phyloP scores from a whole-genome alignment of 2,329 filamentous ascomycete genomes.

The Trichoderma citrinoviride region DNA sequence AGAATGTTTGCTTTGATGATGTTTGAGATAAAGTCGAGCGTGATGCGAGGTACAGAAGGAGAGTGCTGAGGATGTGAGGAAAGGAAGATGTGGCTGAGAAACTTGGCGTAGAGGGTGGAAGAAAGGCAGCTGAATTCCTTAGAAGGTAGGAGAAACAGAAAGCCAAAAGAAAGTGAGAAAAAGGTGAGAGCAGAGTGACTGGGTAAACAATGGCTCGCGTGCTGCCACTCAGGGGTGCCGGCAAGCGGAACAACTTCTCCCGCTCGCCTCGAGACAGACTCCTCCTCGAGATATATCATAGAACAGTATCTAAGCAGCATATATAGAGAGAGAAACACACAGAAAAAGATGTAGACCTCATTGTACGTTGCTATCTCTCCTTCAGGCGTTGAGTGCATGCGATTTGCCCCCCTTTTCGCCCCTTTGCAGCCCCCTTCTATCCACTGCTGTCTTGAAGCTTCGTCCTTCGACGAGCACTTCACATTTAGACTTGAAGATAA shows the following conservation, averaged over 20 bases:
- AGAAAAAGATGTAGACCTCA: no score
- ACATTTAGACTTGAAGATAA: not conserved
- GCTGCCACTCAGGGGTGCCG: not conserved
- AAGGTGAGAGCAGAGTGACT: not conserved
- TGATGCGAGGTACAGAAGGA: not conserved
- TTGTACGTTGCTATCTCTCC: no score
- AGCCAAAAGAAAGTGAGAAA: not conserved
- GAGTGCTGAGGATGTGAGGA: not conserved
- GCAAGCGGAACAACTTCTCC: not conserved
- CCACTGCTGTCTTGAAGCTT: no score
- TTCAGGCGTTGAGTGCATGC: no score
- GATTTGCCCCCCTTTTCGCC: no score
- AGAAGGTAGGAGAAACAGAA: no score
- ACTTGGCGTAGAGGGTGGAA: not conserved
- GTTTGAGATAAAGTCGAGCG: not conserved
- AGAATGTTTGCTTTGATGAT: not conserved
- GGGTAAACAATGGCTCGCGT: not conserved
- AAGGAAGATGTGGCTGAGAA: not conserved
- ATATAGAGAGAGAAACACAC: not conserved
- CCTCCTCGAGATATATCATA: not conserved
- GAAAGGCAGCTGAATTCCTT: not conserved
- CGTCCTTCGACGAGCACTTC: not conserved
- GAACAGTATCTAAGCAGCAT: not conserved
- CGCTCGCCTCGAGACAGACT: not conserved
- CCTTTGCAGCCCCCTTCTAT: no score